These are phyloP conservation scores for Globisporangium barbulae DNA, from an alignment of 352 stramenopile species.

Conservation along the genomic window DNA sequence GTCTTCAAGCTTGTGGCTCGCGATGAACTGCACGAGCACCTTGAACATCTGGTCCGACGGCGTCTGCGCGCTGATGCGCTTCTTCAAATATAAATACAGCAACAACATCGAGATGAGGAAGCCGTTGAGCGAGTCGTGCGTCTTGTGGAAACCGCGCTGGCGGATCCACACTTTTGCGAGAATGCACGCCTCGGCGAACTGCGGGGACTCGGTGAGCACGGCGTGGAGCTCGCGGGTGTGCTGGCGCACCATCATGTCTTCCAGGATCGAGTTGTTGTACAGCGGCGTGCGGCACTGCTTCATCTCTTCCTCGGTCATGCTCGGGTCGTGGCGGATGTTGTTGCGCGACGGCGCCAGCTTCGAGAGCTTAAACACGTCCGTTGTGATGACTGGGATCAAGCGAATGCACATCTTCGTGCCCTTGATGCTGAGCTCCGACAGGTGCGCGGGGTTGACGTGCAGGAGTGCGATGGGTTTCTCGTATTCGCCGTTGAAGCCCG, in stretches of 20 bases:
- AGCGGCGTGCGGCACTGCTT: conserved; percentile 67
- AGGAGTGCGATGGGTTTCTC: conserved; percentile 76
- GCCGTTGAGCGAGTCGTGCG: conserved; percentile 77
- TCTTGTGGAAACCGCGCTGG: conserved; percentile 76
- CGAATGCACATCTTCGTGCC: conserved; percentile 51
- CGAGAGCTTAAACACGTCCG: conserved; percentile 72
- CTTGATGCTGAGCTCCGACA: conserved; percentile 51
- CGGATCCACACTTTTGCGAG: conserved; percentile 87
- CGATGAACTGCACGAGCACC: conserved; percentile 80
- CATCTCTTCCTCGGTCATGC: conserved; percentile 72
- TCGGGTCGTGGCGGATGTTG: conserved; percentile 81
- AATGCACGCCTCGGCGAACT: conserved; percentile 77
- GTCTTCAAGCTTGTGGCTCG: conserved; percentile 57
- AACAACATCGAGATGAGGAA: conserved; percentile 84
- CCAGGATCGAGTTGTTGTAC: conserved; percentile 91
- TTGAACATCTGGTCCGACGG: conserved; percentile 86
- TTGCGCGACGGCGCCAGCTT: conserved; percentile 79
- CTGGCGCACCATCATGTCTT: conserved; percentile 84
- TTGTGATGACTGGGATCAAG: conserved; percentile 65
- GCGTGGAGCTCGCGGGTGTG: conserved; percentile 83
- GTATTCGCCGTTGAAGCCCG: conserved; percentile 71
- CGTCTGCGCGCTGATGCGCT: conserved; percentile 65
- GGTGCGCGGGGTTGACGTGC: conserved; percentile 34
- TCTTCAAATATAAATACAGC: conserved; percentile 75
- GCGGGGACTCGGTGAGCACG: conserved; percentile 50